Percentiles rank a stretch among this genome's conserved stretches.
phyloP scores from a whole-genome alignment of 2,329 filamentous ascomycete genomes.

The Tolypocladium tropicale region DNA sequence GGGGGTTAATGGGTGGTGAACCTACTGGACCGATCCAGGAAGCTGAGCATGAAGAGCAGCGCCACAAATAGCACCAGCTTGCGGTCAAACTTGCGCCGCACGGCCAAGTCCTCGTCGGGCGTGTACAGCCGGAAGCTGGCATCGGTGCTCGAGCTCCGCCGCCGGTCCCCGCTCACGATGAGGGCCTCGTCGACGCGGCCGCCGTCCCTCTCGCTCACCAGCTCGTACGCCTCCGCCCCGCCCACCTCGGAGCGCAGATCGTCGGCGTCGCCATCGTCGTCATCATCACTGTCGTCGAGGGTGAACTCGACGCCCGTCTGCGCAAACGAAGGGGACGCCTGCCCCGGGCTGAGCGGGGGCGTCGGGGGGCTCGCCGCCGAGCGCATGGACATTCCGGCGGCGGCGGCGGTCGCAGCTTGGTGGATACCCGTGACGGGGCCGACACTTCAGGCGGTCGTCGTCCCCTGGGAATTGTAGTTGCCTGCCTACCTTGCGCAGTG shows the following conservation, averaged over 20 bases:
- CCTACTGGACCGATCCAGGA: conserved; percentile 76
- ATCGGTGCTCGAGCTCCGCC: conserved; percentile 13
- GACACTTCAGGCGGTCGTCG: background rate
- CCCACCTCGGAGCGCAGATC: conserved; percentile 21
- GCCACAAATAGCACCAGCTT: conserved; percentile 73
- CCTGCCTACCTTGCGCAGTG: background rate
- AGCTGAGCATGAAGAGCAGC: conserved; percentile 73
- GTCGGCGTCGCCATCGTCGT: conserved; percentile 13
- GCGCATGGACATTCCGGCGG: background rate
- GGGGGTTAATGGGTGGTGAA: too few relatives aligned
- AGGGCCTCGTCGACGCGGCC: conserved; percentile 13
- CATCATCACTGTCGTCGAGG: conserved; percentile 25
- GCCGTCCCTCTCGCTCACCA: conserved; percentile 11
- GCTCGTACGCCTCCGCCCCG: conserved; percentile 22
- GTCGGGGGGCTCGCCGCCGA: conserved; percentile 7
- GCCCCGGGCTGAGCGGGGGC: conserved; percentile 6
- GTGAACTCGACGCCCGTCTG: conserved; percentile 26
- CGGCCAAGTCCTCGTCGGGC: conserved; percentile 59
- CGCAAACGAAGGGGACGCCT: conserved; percentile 25
- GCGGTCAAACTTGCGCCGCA: conserved; percentile 67
- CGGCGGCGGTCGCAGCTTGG: background rate
- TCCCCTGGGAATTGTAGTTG: too few relatives aligned
- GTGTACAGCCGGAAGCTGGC: conserved; percentile 35
- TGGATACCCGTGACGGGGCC: background rate
- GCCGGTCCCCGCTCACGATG: conserved; percentile 2